These are phyloP conservation scores for Geoglossum cookeanum DNA, from an alignment of 2,329 filamentous ascomycete genomes.

Conservation along the genomic window DNA sequence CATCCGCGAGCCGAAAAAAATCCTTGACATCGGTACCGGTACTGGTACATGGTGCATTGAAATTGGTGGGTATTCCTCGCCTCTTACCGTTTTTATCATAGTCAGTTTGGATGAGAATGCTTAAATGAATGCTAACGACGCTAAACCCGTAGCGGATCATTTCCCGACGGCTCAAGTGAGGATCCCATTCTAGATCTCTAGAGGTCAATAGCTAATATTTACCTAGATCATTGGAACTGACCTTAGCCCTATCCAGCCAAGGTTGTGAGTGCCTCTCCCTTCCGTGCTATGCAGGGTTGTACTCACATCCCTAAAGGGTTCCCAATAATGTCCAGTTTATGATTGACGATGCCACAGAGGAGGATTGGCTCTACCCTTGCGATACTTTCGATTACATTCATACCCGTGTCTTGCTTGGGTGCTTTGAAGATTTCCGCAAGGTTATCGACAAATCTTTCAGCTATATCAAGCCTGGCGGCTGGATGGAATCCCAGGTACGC, in stretches of 20 bases:
- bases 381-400: constrained; percentile 40
- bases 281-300: background rate
- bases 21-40: constrained; percentile 24
- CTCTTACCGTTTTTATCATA: background rate
- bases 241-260: constrained; percentile 22
- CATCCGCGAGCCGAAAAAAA: constrained; percentile 18
- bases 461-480: constrained; percentile 38
- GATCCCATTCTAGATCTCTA: background rate
- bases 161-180: constrained; percentile 5
- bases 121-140: constrained; percentile 14
- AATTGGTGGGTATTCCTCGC: constrained; percentile 17
- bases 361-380: constrained; percentile 35
- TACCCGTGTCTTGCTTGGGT: constrained; percentile 36
- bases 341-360: constrained; percentile 45
- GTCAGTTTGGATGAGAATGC: constrained; percentile 10
- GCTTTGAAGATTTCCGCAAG: constrained; percentile 35
- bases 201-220: background rate
- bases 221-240: constrained; percentile 23
- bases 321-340: constrained; percentile 58
- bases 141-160: constrained; percentile 6
- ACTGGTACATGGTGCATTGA: constrained; percentile 24
- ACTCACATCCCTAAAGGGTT: constrained; percentile 38
- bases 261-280: constrained; percentile 13
- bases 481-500: constrained; percentile 21
- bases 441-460: constrained; percentile 32